These are phyloP conservation scores for Ustilago crameri DNA, from an alignment of 1,284 basidiomycete species.

Conservation along the genomic window DNA sequence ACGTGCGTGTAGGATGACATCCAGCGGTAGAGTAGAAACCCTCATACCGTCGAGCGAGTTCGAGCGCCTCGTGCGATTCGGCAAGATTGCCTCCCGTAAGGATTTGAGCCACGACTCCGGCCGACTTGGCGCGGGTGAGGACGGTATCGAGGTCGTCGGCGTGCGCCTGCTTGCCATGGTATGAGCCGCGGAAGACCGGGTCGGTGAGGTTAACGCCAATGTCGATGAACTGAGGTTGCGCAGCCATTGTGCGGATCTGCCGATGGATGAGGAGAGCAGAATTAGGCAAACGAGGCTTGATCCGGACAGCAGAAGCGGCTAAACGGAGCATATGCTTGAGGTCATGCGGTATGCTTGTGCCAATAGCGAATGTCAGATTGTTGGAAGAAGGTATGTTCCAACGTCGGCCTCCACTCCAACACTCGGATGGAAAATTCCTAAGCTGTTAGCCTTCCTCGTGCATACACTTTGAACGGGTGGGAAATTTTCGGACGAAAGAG, in stretches of 20 bases:
- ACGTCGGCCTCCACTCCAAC: slow-evolving; percentile 22
- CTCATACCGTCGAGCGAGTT: slow-evolving; percentile 74
- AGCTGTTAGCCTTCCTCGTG: background rate
- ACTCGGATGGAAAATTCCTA: background rate
- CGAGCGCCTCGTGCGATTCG: slow-evolving; percentile 76
- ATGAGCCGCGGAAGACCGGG: slow-evolving; percentile 70
- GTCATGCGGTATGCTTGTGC: background rate
- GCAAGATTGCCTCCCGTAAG: slow-evolving; percentile 81
- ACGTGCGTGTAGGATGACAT: slow-evolving; percentile 85
- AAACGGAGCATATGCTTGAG: background rate
- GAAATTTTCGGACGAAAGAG: slow-evolving; percentile 3
- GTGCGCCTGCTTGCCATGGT: slow-evolving; percentile 71
- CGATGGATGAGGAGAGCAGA: background rate
- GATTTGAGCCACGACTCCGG: slow-evolving; percentile 81
- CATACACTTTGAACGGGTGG: too few relatives aligned
- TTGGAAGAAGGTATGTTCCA: background rate
- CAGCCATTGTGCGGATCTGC: background rate
- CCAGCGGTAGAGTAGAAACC: slow-evolving; percentile 82
- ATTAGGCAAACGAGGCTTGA: background rate
- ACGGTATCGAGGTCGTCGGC: slow-evolving; percentile 76
- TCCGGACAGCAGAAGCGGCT: background rate
- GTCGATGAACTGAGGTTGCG: slow-evolving; percentile 63
- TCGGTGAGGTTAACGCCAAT: slow-evolving; percentile 72
- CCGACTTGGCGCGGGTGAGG: slow-evolving; percentile 74
- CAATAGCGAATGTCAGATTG: background rate